phyloP scores from a whole-genome alignment of 192 early-diverging fungal species.

The Podila clonocystis region DNA sequence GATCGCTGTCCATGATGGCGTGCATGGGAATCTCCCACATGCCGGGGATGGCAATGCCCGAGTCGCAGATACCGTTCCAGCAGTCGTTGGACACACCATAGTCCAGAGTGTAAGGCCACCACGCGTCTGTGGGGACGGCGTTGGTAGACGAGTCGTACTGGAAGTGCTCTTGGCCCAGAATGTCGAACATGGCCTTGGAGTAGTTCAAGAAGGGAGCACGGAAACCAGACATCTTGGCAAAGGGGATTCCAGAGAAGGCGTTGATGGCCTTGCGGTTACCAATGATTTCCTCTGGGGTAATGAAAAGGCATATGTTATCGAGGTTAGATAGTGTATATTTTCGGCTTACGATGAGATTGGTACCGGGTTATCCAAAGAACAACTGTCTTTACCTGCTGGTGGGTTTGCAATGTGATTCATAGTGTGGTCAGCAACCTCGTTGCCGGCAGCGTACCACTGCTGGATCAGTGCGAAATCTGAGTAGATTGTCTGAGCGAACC shows the following conservation, averaged over 20 bases:
- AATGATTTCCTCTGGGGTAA: conserved; percentile 40
- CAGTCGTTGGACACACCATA: conserved; percentile 70
- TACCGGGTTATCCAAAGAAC: neutral
- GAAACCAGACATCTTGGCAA: conserved; percentile 67
- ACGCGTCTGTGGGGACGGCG: conserved; percentile 54
- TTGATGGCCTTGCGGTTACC: conserved; percentile 54
- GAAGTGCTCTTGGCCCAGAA: conserved; percentile 55
- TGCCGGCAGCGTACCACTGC: conserved; percentile 68
- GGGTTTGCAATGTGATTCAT: conserved; percentile 57
- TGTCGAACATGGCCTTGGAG: conserved; percentile 55
- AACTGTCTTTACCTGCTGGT: conserved; percentile 22
- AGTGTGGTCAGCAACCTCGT: conserved; percentile 73
- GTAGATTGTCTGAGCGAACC: conserved; percentile 69
- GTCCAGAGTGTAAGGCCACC: conserved; percentile 79
- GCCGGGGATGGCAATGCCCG: conserved; percentile 55
- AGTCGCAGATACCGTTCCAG: conserved; percentile 62
- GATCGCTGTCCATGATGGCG: conserved; percentile 52
- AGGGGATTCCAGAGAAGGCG: conserved; percentile 67
- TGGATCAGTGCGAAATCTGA: conserved; percentile 70
- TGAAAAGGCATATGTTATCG: neutral
- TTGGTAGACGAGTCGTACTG: conserved; percentile 66
- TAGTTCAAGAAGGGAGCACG: conserved; percentile 73
- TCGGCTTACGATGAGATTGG: neutral
- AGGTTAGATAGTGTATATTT: neutral
- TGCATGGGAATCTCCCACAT: conserved; percentile 78